A percentile compares a stretch with the other conserved stretches of the same genome.
phyloP scores from a whole-genome alignment of 106 monocot genomes.

The Dactylorhiza incarnata region DNA sequence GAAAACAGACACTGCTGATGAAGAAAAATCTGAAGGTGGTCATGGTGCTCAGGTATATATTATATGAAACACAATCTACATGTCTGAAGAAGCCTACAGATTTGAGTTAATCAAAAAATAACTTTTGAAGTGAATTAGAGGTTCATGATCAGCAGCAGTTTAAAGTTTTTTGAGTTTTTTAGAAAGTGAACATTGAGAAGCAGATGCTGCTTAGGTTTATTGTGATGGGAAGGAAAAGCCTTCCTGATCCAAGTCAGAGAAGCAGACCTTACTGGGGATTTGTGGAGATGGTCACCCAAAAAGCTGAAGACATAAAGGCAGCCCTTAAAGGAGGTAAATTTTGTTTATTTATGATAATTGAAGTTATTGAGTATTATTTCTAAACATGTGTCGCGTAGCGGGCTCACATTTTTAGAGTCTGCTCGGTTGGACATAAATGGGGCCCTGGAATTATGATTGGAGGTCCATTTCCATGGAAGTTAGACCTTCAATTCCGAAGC shows the following conservation, averaged over 20 bases:
- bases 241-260: conserved; percentile 51
- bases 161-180: not conserved
- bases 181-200: conserved; percentile 61
- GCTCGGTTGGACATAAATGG: no score
- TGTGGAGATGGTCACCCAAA: conserved; percentile 63
- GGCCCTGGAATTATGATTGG: no score
- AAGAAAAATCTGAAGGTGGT: conserved; percentile 36
- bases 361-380: no score
- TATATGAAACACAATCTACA: not conserved
- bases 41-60: conserved; percentile 39
- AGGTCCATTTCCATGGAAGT: no score
- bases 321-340: conserved; percentile 50
- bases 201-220: conserved; percentile 48
- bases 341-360: no score
- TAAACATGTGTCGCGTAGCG: no score
- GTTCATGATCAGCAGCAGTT: not conserved
- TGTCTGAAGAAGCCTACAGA: not conserved
- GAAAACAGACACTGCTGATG: not conserved
- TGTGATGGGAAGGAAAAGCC: conserved; percentile 77
- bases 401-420: no score
- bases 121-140: not conserved
- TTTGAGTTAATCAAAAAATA: not conserved
- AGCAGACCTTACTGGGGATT: conserved; percentile 58
- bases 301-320: conserved; percentile 48
- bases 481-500: no score